phyloP scores from a whole-genome alignment of 371 early-diverging fungal species.

The Dentiscutata heterogama region DNA sequence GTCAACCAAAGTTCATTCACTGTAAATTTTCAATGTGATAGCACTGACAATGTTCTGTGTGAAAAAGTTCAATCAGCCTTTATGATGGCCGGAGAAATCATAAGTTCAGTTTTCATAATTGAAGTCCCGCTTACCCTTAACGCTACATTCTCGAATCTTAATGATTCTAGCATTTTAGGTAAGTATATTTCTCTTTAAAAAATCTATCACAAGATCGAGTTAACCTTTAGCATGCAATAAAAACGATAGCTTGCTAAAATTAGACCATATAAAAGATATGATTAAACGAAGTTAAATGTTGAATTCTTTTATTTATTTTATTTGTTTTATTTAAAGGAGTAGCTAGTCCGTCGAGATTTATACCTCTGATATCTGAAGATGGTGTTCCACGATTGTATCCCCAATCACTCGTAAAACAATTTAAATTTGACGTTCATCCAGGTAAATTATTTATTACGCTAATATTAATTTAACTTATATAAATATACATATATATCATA shows the following conservation, averaged over 20 bases:
- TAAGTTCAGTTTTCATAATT: slow-evolving; percentile 57
- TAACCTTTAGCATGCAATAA: background rate
- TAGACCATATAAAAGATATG: background rate
- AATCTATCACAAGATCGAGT: background rate
- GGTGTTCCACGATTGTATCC: slow-evolving; percentile 67
- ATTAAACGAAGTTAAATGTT: background rate
- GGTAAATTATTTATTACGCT: background rate
- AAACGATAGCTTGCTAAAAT: background rate
- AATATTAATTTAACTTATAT: too few species aligned
- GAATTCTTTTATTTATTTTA: background rate
- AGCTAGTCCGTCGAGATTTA: slow-evolving; percentile 60
- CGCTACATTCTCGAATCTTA: slow-evolving; percentile 62
- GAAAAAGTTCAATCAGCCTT: slow-evolving; percentile 53
- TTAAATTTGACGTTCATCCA: slow-evolving; percentile 54
- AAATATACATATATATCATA: too few species aligned
- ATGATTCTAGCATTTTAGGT: background rate
- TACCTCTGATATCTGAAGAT: slow-evolving; percentile 58
- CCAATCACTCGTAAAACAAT: slow-evolving; percentile 73
- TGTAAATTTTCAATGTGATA: slow-evolving; percentile 24
- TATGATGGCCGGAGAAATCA: slow-evolving; percentile 51
- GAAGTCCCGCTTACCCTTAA: slow-evolving; percentile 59
- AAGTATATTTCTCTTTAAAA: background rate
- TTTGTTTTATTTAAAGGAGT: slow-evolving; percentile 45
- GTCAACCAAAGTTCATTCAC: background rate
- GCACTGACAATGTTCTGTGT: slow-evolving; percentile 45